Percentiles rank a stretch among this genome's conserved stretches.
Conservation (phyloP, 352 stramenopile species). For the Halophytophthora batemanensis region DNA sequence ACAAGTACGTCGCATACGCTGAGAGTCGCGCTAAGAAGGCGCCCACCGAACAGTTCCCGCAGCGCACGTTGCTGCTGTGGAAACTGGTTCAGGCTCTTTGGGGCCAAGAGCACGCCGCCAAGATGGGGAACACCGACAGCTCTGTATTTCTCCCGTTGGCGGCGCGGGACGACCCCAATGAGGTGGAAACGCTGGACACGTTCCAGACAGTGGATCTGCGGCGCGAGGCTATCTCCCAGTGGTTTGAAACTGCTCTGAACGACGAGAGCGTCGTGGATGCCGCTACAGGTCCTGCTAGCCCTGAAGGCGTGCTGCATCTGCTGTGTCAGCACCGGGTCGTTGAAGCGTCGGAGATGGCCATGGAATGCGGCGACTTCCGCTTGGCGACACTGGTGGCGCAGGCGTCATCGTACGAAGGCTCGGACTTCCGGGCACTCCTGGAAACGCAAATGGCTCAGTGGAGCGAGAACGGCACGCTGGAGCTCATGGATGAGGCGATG, state of each 20-base stretch:
- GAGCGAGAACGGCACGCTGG: constrained; percentile 42
- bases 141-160: constrained; percentile 41
- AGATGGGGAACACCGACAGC: constrained; percentile 17
- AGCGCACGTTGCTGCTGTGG: constrained; percentile 46
- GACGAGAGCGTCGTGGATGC: constrained; percentile 3
- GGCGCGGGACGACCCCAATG: constrained; percentile 55
- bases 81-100: constrained; percentile 71
- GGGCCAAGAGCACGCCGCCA: constrained; percentile 64
- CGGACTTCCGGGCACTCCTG: constrained; percentile 48
- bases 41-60: constrained; percentile 11
- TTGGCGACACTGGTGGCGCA: constrained; percentile 67
- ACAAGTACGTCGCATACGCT: constrained; percentile 55
- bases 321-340: constrained; percentile 56
- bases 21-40: constrained; percentile 23
- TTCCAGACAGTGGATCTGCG: constrained; percentile 70
- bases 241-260: constrained; percentile 60
- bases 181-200: constrained; percentile 60
- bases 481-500: constrained; percentile 58
- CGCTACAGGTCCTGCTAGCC: constrained; percentile 18
- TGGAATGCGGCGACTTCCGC: constrained; percentile 57
- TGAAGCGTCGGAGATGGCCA: constrained; percentile 57
- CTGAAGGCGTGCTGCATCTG: constrained; percentile 35
- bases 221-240: constrained; percentile 69
- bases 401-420: constrained; percentile 46
- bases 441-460: constrained; percentile 57